Evolutionary conservation across 495 filamentous ascomycete genomes (phyloP).

Genomic region (Penicillium tannophilum): DNA sequence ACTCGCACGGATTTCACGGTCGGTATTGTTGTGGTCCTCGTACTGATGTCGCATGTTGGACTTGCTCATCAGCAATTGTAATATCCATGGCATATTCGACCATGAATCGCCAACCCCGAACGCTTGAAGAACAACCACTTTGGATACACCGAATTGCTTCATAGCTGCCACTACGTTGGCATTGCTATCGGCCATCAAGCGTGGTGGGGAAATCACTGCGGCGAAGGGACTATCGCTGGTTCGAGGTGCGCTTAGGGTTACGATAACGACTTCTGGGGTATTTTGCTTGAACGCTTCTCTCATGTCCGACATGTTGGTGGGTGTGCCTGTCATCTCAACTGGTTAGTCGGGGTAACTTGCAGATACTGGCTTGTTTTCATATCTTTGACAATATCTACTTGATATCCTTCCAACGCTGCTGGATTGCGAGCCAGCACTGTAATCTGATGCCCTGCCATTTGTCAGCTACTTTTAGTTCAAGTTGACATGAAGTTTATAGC

Average conservation of each 20-base stretch:
- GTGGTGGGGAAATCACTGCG: conserved; percentile 42
- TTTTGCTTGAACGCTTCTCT: conserved; percentile 31
- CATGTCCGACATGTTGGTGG: conserved; percentile 41
- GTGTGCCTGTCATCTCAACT: conserved; percentile 33
- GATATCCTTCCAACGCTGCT: conserved; percentile 9
- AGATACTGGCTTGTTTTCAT: not conserved
- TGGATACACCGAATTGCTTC: conserved; percentile 39
- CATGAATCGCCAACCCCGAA: conserved; percentile 51
- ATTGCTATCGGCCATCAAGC: conserved; percentile 48
- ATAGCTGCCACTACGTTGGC: conserved; percentile 43
- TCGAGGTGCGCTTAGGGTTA: conserved; percentile 47
- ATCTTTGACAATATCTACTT: conserved; percentile 30
- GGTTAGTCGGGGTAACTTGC: not conserved
- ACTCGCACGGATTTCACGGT: conserved; percentile 39
- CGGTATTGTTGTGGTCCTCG: conserved; percentile 45
- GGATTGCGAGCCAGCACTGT: conserved; percentile 28
- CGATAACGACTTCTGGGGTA: conserved; percentile 41
- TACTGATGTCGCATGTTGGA: conserved; percentile 50
- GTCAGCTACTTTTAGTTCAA: not conserved
- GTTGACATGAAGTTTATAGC: not conserved
- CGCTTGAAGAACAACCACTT: conserved; percentile 48
- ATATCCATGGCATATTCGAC: conserved; percentile 42
- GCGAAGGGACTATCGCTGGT: conserved; percentile 48
- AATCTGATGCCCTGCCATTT: conserved; percentile 19
- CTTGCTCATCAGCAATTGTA: conserved; percentile 43